Conservation (phyloP, 192 early-diverging fungal genomes). For the Dissophora ornata region DNA sequence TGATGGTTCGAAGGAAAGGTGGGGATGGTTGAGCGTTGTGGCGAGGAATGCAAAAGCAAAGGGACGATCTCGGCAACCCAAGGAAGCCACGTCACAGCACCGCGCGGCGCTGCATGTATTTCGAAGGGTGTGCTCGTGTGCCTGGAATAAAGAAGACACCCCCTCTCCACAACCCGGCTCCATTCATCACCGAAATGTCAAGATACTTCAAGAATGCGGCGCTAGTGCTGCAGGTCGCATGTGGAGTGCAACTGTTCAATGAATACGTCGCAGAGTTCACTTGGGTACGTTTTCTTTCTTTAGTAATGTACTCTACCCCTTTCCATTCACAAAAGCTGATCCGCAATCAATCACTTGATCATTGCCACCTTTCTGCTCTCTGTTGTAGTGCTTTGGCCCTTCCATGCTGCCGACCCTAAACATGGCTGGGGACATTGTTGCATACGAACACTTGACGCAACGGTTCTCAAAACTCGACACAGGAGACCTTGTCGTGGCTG, state of each 20-base stretch:
- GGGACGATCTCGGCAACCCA: neutral
- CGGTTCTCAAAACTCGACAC: slow-evolving; percentile 63
- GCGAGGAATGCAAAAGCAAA: no score
- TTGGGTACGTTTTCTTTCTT: slow-evolving; percentile 64
- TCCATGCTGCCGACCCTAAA: slow-evolving; percentile 95
- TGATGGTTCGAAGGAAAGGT: neutral
- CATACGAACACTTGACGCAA: slow-evolving; percentile 75
- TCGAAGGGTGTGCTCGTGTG: no score
- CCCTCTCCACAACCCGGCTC: neutral
- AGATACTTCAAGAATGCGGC: slow-evolving; percentile 35
- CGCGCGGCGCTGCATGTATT: no score
- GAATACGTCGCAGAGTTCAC: slow-evolving; percentile 81
- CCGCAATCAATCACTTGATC: no score
- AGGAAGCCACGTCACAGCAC: neutral
- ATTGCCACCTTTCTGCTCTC: neutral
- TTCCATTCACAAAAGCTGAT: neutral
- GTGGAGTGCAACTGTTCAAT: slow-evolving; percentile 76
- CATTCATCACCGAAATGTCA: slow-evolving; percentile 12
- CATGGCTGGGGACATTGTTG: slow-evolving; percentile 81
- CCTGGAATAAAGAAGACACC: neutral
- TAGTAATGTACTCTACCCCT: neutral
- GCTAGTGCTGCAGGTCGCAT: slow-evolving; percentile 68
- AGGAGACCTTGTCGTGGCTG: slow-evolving; percentile 85
- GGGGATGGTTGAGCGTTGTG: no score
- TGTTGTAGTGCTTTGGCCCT: slow-evolving; percentile 78